phyloP scores from a whole-genome alignment of 371 early-diverging fungal genomes.

The Mortierella sp. region DNA sequence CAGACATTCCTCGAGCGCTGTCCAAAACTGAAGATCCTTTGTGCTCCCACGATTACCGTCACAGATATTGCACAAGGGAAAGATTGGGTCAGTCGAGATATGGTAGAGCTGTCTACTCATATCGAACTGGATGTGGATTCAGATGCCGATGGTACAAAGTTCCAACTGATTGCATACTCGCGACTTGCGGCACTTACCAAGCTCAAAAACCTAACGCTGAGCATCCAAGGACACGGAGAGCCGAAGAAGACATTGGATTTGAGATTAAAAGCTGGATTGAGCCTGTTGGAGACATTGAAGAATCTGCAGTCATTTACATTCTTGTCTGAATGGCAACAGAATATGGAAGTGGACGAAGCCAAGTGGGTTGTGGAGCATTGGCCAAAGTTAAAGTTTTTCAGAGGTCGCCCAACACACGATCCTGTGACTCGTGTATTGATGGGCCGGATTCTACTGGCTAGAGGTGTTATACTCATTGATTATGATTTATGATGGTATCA shows the following conservation, averaged over 20 bases:
- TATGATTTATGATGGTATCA: too few relatives aligned
- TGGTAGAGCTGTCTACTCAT: not conserved
- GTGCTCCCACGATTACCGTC: not conserved
- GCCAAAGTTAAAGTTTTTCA: not conserved
- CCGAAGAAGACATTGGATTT: not conserved
- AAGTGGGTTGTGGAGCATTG: not conserved
- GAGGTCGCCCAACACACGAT: not conserved
- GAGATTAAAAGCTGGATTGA: not conserved
- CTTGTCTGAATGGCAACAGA: too few relatives aligned
- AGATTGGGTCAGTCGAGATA: not conserved
- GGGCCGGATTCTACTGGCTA: too few relatives aligned
- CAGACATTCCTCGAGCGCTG: not conserved
- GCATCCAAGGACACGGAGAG: not conserved
- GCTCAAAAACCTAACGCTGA: not conserved
- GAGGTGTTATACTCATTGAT: too few relatives aligned
- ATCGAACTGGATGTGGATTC: not conserved
- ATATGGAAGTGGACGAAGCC: not conserved
- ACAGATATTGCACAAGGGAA: not conserved
- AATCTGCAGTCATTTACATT: not conserved
- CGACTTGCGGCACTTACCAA: not conserved
- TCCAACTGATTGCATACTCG: not conserved
- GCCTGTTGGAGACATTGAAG: not conserved
- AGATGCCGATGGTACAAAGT: not conserved
- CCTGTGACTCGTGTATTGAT: not conserved
- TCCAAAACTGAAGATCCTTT: not conserved